A percentile compares a stretch with the other conserved stretches of the same genome.
phyloP scores from a whole-genome alignment of 225 moss, liverwort and hornwort genomes.

The Rhytidiadelphus loreus region DNA sequence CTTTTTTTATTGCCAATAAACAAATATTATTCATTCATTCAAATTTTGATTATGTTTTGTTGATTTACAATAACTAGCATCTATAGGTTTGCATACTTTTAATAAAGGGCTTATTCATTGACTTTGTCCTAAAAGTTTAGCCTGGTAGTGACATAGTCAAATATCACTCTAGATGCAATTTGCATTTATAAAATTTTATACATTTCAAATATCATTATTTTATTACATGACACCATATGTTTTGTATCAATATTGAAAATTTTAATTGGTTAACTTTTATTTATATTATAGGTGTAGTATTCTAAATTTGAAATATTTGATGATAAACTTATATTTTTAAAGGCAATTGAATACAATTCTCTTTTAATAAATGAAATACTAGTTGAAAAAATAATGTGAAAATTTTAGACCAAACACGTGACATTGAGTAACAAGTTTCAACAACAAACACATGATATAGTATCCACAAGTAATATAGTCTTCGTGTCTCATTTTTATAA shows the following conservation, averaged over 20 bases:
- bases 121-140: background rate
- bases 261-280: too few species aligned
- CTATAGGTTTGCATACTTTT: rapidly evolving
- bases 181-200: background rate
- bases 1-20: background rate
- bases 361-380: background rate
- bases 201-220: background rate
- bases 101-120: background rate
- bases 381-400: background rate
- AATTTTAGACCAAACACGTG: background rate
- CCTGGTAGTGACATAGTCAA: background rate
- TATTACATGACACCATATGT: background rate
- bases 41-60: rapidly evolving
- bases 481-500: background rate
- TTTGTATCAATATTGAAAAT: background rate
- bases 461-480: background rate
- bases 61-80: background rate
- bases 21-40: background rate
- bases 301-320: background rate
- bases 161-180: background rate
- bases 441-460: background rate
- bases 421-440: background rate
- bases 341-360: rapidly evolving
- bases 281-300: too few species aligned
- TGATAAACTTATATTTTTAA: background rate